A percentile compares a stretch with the other conserved stretches of the same genome.
Conservation (phyloP, 2,329 filamentous ascomycete species). For the Graphilbum fragrans region DNA sequence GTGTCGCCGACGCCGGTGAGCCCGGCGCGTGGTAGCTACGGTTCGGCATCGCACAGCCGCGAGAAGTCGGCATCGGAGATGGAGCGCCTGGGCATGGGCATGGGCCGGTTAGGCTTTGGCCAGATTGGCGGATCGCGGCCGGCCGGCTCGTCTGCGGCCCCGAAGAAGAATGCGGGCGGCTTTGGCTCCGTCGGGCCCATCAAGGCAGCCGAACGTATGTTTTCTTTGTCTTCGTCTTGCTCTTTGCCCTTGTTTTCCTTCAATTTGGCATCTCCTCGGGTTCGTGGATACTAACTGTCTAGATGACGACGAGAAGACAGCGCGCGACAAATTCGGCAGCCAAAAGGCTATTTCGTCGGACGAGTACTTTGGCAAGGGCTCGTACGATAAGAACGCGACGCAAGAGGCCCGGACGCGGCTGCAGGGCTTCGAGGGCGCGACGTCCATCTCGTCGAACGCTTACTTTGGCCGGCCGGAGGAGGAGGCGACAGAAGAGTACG, state of each 20-base stretch:
- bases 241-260: background rate
- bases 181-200: constrained; percentile 77
- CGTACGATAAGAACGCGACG: constrained; percentile 69
- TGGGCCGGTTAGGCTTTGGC: constrained; percentile 76
- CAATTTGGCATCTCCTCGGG: no score
- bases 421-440: constrained; percentile 85
- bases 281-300: constrained; percentile 11
- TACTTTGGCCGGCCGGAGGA: constrained; percentile 95
- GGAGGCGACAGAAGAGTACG: constrained; percentile 60
- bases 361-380: constrained; percentile 91
- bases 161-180: constrained; percentile 62
- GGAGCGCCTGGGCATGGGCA: constrained; percentile 81
- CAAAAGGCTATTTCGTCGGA: constrained; percentile 97
- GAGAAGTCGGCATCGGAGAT: constrained; percentile 65
- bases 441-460: constrained; percentile 86
- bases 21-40: constrained; percentile 49
- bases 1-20: constrained; percentile 64
- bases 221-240: background rate
- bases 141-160: constrained; percentile 30
- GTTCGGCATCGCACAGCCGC: constrained; percentile 41
- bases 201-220: constrained; percentile 51
- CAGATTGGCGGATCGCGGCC: constrained; percentile 50
- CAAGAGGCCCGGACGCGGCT: constrained; percentile 79
- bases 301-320: constrained; percentile 73
- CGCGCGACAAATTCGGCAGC: constrained; percentile 73